Evolutionary conservation across 306 rosid genomes (phyloP), one percentile per base, ranked within the genome.

Genomic region (Quercus alba): DNA sequence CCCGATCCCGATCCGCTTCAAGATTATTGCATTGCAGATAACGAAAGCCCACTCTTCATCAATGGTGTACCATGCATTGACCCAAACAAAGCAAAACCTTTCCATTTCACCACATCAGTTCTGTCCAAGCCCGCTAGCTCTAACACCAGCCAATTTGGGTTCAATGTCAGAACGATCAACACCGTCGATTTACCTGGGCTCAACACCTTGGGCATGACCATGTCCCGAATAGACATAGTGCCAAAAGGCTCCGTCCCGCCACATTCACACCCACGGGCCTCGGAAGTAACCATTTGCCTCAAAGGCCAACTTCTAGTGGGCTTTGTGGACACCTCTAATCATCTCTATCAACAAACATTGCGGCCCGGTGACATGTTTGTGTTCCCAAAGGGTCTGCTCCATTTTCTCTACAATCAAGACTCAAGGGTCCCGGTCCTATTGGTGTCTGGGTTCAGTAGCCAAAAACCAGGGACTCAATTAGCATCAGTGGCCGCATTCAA

Each of bases 11-110:
- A 83, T 73, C 91, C 91, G 3, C 80, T 94, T 41, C 94, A 94
- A 67, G 97, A 91, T 54, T 92, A 87, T 51, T 94, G 98, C 77
- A 6, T 94, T 70, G 97, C 97, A 0, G 90, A 94, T 28, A 80
- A 54, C 18, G 51, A 56, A 71, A 64, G 26, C 56, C 83, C 88
- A 3, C 56, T 89, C 21, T 89, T 81, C 80, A 5, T 79, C n/a
- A 87, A 91, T 35, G 94, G 93, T 0, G 76, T 75, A 2, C 94
- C 94, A 1, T 94, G 98, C 87, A 85, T 94, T 3, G 73, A 94
- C 81, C 95, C 97, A 6, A 49, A 81, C 5, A 54, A 55, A 23
- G 98, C 87, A 8, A 15, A 66, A 0, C 0, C 91, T 0, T 63
- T 85, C 13, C 88, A 91, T 33, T 91, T 94, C 77, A 66, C 68